phyloP scores from a whole-genome alignment of 306 rosid genomes.

The Neltuma alba region DNA sequence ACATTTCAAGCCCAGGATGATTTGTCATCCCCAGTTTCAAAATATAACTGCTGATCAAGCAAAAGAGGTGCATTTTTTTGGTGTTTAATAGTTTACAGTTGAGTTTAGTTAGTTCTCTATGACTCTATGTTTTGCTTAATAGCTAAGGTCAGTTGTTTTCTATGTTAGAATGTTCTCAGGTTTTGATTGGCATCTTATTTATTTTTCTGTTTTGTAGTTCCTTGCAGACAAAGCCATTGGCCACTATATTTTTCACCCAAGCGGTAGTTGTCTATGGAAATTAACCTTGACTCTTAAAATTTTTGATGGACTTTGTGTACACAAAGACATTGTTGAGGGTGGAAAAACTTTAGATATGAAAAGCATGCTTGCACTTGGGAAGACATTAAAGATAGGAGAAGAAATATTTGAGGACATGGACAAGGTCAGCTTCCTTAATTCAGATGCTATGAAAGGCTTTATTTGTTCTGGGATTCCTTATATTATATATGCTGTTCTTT shows the following conservation, averaged over 20 bases:
- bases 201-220: constrained; percentile 42
- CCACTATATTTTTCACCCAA: constrained; percentile 56
- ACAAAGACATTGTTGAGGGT: constrained; percentile 50
- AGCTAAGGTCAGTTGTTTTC: constrained; percentile 22
- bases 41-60: constrained; percentile 49
- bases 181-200: constrained; percentile 4
- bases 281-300: constrained; percentile 47
- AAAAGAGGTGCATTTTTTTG: constrained; percentile 39
- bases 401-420: constrained; percentile 44
- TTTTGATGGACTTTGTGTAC: constrained; percentile 41
- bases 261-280: constrained; percentile 42
- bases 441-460: constrained; percentile 7
- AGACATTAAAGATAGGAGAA: constrained; percentile 51
- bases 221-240: constrained; percentile 53
- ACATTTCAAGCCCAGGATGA: constrained; percentile 39
- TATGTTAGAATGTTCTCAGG: constrained; percentile 21
- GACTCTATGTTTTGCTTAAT: constrained; percentile 4
- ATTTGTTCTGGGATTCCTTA: background rate
- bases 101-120: constrained; percentile 4
- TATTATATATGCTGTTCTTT: background rate
- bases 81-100: constrained; percentile 14
- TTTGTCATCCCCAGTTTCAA: constrained; percentile 48
- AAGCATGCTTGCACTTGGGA: constrained; percentile 48
- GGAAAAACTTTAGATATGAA: constrained; percentile 42
- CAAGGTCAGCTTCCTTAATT: constrained; percentile 43